Base-by-base conservation (phyloP, 768 basidiomycete species). In the Hericium erinaceus region DNA sequence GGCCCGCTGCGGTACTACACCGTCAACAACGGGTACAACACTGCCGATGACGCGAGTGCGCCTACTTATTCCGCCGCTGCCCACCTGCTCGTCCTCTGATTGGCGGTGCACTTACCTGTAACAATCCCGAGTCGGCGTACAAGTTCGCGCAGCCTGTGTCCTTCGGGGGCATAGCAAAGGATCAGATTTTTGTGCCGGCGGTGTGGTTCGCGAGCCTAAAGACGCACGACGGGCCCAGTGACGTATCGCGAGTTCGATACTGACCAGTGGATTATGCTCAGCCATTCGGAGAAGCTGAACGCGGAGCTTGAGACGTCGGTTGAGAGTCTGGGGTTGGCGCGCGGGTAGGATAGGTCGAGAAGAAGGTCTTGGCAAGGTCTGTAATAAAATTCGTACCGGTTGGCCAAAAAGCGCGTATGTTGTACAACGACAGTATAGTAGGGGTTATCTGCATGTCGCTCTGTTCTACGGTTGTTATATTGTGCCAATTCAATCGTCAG, bases 81-180 rank as follows among this genome's bases (percentile, higher is more conserved):
- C 1, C 22, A 4, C 10, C 9, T 12, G 3, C 39, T 15, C 9
- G 52, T 38, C 26, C n/a, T 5, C 33, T 28, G 26, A 33, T 5
- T 9, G 39, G 10, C 26, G 2, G 8, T 16, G 16, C 8, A 33
- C 33, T 33, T 33, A 33, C 33, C 28, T 22, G 26, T 18, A 40
- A 39, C 20, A n/a, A 39, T 53, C 12, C 52, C 52, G 52, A 20
- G 13, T 2, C 11, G 15, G 26, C 52, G 5, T 38, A 38, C 15
- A 13, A 37, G 11, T 18, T 22, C 11, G 71, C 79, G 60, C 74
- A 87, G 11, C 83, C 85, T 0, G 79, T 84, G 20, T 74, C 89
- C 2, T 80, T 79, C 59, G 66, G 88, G 22, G 80, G 80, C 67
- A 85, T 85, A 11, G 81, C 78, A 5, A 61, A 68, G 13, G 88